Conservation (phyloP, 2,329 filamentous ascomycete species). For the Xylaria multiplex region DNA sequence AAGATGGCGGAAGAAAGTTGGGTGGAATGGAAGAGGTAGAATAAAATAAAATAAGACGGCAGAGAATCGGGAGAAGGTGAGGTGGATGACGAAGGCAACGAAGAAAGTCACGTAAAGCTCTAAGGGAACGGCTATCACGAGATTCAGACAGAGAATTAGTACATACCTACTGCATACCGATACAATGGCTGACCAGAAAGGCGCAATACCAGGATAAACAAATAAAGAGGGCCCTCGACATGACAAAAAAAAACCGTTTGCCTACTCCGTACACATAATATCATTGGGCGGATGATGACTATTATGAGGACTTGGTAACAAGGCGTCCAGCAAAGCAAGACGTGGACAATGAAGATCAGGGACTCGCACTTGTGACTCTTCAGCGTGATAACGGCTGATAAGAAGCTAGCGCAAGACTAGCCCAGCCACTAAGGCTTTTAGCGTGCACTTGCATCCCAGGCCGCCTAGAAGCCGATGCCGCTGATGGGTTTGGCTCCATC, state of each 20-base stretch:
- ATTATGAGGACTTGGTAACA: slow-evolving; percentile 16
- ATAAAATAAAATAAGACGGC: neutral
- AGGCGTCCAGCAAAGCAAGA: slow-evolving; percentile 36
- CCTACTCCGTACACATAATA: neutral
- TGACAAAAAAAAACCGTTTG: slow-evolving; percentile 9
- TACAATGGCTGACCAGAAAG: slow-evolving; percentile 30
- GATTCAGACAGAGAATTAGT: slow-evolving; percentile 29
- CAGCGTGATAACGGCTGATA: slow-evolving; percentile 45
- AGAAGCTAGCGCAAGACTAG: slow-evolving; percentile 32
- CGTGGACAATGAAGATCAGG: slow-evolving; percentile 43
- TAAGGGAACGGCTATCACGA: slow-evolving; percentile 30
- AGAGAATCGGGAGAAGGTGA: slow-evolving; percentile 15
- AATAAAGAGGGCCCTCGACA: slow-evolving; percentile 21
- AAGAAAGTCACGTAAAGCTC: slow-evolving; percentile 40
- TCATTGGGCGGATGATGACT: slow-evolving; percentile 21
- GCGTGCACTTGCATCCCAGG: neutral
- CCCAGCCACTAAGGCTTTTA: slow-evolving; percentile 18
- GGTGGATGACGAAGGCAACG: slow-evolving; percentile 39
- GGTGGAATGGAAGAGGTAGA: slow-evolving; percentile 15
- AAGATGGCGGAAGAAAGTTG: slow-evolving; percentile 20
- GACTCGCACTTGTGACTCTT: slow-evolving; percentile 44
- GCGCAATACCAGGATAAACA: slow-evolving; percentile 21
- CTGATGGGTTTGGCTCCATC: slow-evolving; percentile 29
- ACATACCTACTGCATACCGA: slow-evolving; percentile 17
- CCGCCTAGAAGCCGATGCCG: slow-evolving; percentile 44